A percentile compares a stretch with the other conserved stretches of the same genome.
Evolutionary conservation across 176 grass and related monocot genomes (phyloP).

Genomic region (Miscanthus lutarioriparius): DNA sequence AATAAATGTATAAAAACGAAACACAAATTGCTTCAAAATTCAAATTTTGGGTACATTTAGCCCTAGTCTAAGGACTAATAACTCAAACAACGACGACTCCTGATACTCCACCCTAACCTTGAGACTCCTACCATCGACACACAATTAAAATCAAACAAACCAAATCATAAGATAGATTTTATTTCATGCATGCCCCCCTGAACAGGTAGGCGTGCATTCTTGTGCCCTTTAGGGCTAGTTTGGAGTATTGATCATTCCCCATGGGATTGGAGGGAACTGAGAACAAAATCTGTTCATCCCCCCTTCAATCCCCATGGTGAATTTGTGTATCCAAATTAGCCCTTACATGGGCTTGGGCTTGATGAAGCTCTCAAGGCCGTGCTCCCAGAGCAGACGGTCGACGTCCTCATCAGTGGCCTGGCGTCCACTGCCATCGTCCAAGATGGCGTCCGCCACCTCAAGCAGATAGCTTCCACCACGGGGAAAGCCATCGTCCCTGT

Average conservation of each 20-base stretch:
- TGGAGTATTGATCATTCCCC: neutral
- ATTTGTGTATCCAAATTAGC: neutral
- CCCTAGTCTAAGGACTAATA: neutral
- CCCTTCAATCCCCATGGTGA: neutral
- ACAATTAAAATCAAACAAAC: neutral
- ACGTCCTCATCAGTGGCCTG: slow-evolving; percentile 1
- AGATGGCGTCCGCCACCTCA: neutral
- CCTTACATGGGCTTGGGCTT: neutral
- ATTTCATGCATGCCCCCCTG: neutral
- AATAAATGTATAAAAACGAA: neutral
- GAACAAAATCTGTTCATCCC: neutral
- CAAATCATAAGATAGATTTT: neutral
- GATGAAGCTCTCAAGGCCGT: neutral
- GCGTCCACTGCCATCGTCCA: neutral
- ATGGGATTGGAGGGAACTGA: neutral
- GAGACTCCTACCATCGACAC: neutral
- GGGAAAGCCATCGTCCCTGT: neutral
- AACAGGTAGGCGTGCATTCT: neutral
- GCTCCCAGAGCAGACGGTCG: neutral
- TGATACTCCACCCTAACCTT: neutral
- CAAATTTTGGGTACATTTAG: neutral
- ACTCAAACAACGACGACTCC: neutral
- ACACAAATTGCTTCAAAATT: neutral
- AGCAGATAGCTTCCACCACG: neutral
- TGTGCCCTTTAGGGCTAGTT: neutral